Evolutionary conservation across 2,329 filamentous ascomycete genomes (phyloP), one percentile per base, ranked within the genome.

Genomic region (Talaromyces albobiverticillius): DNA sequence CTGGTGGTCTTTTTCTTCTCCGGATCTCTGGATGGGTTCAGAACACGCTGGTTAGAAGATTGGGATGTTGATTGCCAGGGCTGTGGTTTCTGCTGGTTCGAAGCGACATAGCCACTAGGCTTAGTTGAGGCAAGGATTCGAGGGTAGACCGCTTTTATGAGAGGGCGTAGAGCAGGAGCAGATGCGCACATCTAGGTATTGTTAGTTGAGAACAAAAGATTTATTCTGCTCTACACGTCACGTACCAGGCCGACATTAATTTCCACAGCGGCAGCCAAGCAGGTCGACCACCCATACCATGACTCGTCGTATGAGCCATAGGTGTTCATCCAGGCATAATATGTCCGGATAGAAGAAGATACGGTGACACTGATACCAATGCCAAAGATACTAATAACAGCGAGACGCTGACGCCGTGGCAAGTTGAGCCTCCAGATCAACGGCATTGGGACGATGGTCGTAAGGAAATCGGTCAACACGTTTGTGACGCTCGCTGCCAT

Each of bases 341-440:
- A 65, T 1, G 69, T 71, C 31, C 69, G 67, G 11, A 69, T 51
- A 2, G 66, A 62, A 8, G 68, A 68, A 4, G 68, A 69, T 6
- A 71, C 61, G 26, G 71, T 69, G 40, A 71, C 69, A 16, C 71
- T 41, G 23, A 68, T 59, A 4, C 71, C 71, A 16, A 73, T 52
- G 2, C 61, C 64, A n/a, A 74, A 74, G 23, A 72, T 71, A 11
- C 66, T 65, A 11, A 71, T 71, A 11, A 73, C 65, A 6, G 67
- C 70, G 31, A 73, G 53, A 20, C 69, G 67, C 54, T 73, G 70
- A 7, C 65, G 65, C 31, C 61, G 55, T 9, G 69, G 66, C 14
- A 74, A 60, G 18, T 71, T 67, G 36, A 74, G 58, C 11, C 65
- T 69, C 71, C 70, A 74, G 46, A 74, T 70, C 40, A 73, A 59